phyloP scores from a whole-genome alignment of 1,284 basidiomycete species.

The Ceratobasidium sp. region DNA sequence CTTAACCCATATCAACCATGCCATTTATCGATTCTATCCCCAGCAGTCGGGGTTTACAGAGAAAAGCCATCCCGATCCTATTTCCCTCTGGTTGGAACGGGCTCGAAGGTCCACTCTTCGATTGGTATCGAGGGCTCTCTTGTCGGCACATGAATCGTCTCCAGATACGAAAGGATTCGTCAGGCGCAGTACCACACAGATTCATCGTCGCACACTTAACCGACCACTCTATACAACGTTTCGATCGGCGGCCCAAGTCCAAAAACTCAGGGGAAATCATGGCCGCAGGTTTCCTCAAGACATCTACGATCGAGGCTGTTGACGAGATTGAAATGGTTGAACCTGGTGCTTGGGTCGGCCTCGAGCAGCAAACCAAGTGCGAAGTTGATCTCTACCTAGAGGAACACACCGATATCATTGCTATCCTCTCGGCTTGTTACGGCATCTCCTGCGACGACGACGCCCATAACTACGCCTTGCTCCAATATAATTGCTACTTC shows the following conservation, averaged over 20 bases:
- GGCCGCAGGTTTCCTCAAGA: background rate
- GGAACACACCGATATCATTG: background rate
- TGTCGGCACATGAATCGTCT: background rate
- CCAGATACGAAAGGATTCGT: background rate
- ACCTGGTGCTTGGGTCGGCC: background rate
- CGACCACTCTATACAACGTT: background rate
- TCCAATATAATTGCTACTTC: conserved; percentile 36
- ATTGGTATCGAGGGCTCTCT: background rate
- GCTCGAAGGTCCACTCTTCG: background rate
- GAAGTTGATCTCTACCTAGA: background rate
- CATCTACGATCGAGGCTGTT: background rate
- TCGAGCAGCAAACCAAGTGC: background rate
- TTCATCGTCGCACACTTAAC: background rate
- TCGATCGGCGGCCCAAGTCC: background rate
- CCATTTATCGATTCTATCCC: background rate
- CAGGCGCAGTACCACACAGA: background rate
- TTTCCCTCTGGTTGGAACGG: background rate
- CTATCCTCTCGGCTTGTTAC: conserved; percentile 21
- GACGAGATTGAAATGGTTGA: background rate
- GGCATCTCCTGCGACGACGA: conserved; percentile 12
- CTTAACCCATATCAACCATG: background rate
- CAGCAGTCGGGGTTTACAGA: background rate
- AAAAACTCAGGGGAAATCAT: background rate
- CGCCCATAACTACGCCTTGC: conserved; percentile 3
- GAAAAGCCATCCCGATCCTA: background rate